Evolutionary conservation across 2,329 filamentous ascomycete species (phyloP), one percentile per base, ranked within the genome.

Genomic region (Xylariaceae sp.): DNA sequence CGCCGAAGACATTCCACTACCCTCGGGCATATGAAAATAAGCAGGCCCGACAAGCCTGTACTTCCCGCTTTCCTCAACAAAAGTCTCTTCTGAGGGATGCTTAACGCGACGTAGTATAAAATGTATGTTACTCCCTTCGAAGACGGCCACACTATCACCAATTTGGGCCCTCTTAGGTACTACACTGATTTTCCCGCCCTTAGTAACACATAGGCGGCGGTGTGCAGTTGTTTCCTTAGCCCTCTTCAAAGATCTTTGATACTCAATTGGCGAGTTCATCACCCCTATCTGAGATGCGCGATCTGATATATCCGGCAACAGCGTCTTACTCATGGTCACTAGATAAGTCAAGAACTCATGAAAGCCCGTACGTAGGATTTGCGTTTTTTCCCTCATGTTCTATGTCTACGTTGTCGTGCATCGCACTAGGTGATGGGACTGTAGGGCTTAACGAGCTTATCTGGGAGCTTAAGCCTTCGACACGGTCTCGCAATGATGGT

Each of bases 41-140:
- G 50, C 50, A 10, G 50, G 50, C 15, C 50, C 50, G n/a, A 53
- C 15, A 43, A 53, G 43, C 15, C 30, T 47, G 11, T 42, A 53
- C 8, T 21, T 53, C 11, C 10, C 33, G 16, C 18, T 21, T 11
- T 8, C 30, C 1, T 23, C 41, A 15, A 7, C 15, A 2, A 29
- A 6, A 30, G 16, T 18, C 9, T 20, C 26, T 20, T 30, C 35
- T 36, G 16, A 2, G 4, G 16, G 21, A 6, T n/a, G 7, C 16
- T 24, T 26, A 13, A 49, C 32, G 32, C 23, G 44, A 6, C 47
- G 53, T 21, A 55, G 15, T 15, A 55, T 36, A 32, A 51, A 55
- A 39, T 44, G 46, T 11, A 50, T 51, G 16, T 55, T 36, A 13
- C 47, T 46, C 7, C 42, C 53, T 32, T 46, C 53, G 20, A 51